Evolutionary conservation across 768 basidiomycete genomes (phyloP).

Genomic region (Pleurotus giganteus): DNA sequence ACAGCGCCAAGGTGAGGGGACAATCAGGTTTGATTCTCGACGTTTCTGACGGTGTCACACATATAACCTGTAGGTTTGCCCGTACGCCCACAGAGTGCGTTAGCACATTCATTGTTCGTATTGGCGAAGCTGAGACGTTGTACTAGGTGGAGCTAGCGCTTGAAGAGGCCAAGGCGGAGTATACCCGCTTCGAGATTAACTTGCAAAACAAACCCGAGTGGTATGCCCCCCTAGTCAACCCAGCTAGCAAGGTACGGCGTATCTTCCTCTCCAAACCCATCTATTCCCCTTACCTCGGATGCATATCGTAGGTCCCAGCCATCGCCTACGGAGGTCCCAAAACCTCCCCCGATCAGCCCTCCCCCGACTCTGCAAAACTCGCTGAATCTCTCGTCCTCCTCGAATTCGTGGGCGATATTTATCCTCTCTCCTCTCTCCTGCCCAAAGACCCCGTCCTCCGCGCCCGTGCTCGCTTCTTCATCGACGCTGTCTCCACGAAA

Average conservation of each 20-base stretch:
- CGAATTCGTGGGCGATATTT: slow-evolving; percentile 65
- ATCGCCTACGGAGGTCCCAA: slow-evolving; percentile 61
- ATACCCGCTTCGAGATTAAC: slow-evolving; percentile 55
- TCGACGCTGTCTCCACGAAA: slow-evolving; percentile 50
- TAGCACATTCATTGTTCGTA: background rate
- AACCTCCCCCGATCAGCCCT: slow-evolving; percentile 52
- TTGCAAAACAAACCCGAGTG: slow-evolving; percentile 65
- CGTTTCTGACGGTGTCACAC: no score
- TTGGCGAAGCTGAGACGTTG: background rate
- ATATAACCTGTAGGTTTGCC: background rate
- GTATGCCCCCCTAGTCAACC: slow-evolving; percentile 66
- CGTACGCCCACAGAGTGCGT: slow-evolving; percentile 2
- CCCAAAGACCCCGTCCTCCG: slow-evolving; percentile 55
- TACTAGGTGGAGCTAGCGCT: slow-evolving; percentile 59
- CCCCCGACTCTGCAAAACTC: slow-evolving; percentile 57
- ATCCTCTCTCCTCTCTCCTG: slow-evolving; percentile 43
- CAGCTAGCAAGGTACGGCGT: slow-evolving; percentile 55
- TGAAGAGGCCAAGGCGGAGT: slow-evolving; percentile 48
- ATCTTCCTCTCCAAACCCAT: slow-evolving; percentile 3
- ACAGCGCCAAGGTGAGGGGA: slow-evolving; percentile 1
- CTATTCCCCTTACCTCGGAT: background rate
- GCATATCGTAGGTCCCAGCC: slow-evolving; percentile 50
- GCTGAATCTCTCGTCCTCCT: slow-evolving; percentile 65
- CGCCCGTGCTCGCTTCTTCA: slow-evolving; percentile 62
- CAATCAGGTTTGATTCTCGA: no score